Evolutionary conservation across 1,284 basidiomycete genomes (phyloP), one percentile per base, ranked within the genome.

Genomic region (Fistulinella cinereoalba): DNA sequence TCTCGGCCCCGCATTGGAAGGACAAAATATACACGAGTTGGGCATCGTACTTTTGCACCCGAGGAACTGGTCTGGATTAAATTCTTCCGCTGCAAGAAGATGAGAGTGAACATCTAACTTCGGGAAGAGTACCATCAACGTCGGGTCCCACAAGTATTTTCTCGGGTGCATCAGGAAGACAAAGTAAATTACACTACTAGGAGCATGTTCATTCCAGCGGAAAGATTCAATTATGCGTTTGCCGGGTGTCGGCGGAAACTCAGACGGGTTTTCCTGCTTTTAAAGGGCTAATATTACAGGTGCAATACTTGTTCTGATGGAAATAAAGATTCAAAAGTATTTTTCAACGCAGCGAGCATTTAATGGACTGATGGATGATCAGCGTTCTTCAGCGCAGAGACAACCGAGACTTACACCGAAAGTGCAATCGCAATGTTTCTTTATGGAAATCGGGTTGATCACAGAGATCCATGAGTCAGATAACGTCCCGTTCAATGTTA

Each of bases 401-500:
- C 33, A 40, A 34, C 19, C 18, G n/a, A 21, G 8, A 62, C 74
- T 58, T 64, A 81, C 72, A 84, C 81, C 18, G 79, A 64, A 3
- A 83, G 83, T 77, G 83, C 9, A 85, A 54, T 19, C 83, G 70
- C 42, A 84, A 60, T 0, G 77, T 79, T 64, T 85, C 82, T 79
- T 32, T 7, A 8, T 3, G 16, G 13, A 10, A 1, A 16, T 12
- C 34, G n/a, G 45, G 37, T 44, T 12, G 31, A 39, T 28, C n/a
- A n/a, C n/a, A n/a, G n/a, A n/a, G n/a, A n/a, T n/a, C n/a, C n/a
- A n/a, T n/a, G n/a, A n/a, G n/a, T n/a, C n/a, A n/a, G n/a, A n/a
- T n/a, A n/a, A n/a, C n/a, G n/a, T n/a, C n/a, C n/a, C n/a, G n/a
- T n/a, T n/a, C n/a, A n/a, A n/a, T n/a, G n/a, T n/a, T n/a, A n/a